Base-by-base conservation (phyloP, 495 filamentous ascomycete species). In the Neurospora sp. region DNA sequence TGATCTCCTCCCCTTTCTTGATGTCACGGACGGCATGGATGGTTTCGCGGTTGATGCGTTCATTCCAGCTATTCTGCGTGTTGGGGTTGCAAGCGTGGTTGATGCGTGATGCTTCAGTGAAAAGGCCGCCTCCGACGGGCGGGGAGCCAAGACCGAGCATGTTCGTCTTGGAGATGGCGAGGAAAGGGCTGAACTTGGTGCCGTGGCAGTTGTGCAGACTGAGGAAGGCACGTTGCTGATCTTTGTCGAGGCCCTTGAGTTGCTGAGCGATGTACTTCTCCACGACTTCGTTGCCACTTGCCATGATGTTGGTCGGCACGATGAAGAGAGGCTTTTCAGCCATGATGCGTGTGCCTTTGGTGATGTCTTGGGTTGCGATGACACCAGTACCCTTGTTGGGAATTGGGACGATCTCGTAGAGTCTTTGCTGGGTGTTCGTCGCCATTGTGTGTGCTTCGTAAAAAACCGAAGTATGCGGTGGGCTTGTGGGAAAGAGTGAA, bases 21-120 rank as follows among this genome's bases (percentile, higher is more conserved):
- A 82, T 80, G 54, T 81, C 76, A 31, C 73, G 71, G 5, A 78
- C 4, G 12, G 83, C 82, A 75, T 82, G 82, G 44, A 84, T 76
- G 18, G 80, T 82, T 27, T 74, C 72, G 23, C 72, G 71, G 10
- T 74, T 71, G 70, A 78, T 72, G 11, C 76, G 76, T 20, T 76
- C 70, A 54, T 82, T 84, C 83, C 83, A 84, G 16, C 11, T 75
- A 8, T 82, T 82, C 66, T 78, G 75, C 31, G 77, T 77, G 72
- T 84, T 84, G 60, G 78, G 76, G 18, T 76, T 70, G 60, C 83
- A 84, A 37, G 79, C 75, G 70, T 84, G 83, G 74, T 84, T 84
- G 72, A 84, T 80, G 27, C 81, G 77, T 35, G 76, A 82, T 40
- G 79, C 75, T 20, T 79, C 75, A 12, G 77, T 75, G 74, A 84